Percentiles rank a stretch among this genome's conserved stretches.
Evolutionary conservation across 2,329 filamentous ascomycete genomes (phyloP).

Genomic region (Hawksworthiomyces lignivorus): DNA sequence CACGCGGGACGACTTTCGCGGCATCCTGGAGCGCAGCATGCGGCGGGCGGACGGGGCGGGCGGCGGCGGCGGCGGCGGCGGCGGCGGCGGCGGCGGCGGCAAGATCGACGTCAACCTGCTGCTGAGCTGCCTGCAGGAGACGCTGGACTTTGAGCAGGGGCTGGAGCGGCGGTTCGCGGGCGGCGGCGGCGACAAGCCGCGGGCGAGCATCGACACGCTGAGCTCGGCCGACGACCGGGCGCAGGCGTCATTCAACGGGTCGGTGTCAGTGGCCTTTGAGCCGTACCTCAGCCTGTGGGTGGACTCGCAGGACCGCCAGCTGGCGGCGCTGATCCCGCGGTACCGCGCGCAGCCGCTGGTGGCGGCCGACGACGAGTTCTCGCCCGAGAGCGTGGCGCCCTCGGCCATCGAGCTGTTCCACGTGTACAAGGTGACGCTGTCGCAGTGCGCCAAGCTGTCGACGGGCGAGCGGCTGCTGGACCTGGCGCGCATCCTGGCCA

Average conservation of each 20-base stretch:
- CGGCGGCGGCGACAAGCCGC: conserved; percentile 30
- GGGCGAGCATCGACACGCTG: conserved; percentile 84
- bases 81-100: too few species aligned
- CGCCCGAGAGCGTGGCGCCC: conserved; percentile 76
- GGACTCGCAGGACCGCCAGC: conserved; percentile 85
- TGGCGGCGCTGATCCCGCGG: conserved; percentile 75
- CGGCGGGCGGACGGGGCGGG: conserved; percentile 57
- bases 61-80: too few species aligned
- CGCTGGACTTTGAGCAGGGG: conserved; percentile 90
- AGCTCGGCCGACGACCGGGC: conserved; percentile 69
- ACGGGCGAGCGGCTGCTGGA: conserved; percentile 83
- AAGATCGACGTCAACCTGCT: conserved; percentile 44
- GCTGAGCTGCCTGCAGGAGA: conserved; percentile 49
- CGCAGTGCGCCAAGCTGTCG: conserved; percentile 92
- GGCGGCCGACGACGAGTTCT: conserved; percentile 84
- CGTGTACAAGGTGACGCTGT: conserved; percentile 87
- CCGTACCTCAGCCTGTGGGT: conserved; percentile 97
- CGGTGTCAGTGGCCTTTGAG: conserved; percentile 94
- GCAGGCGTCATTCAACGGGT: conserved; percentile 75
- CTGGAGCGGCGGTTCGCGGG: conserved; percentile 72
- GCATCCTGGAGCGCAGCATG: conserved; percentile 82
- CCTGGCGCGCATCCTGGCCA: conserved; percentile 75
- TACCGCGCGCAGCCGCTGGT: conserved; percentile 79
- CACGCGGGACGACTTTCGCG: conserved; percentile 90
- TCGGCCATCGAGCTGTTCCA: conserved; percentile 97